phyloP scores from a whole-genome alignment of 495 filamentous ascomycete species.

The Darksidea phi region DNA sequence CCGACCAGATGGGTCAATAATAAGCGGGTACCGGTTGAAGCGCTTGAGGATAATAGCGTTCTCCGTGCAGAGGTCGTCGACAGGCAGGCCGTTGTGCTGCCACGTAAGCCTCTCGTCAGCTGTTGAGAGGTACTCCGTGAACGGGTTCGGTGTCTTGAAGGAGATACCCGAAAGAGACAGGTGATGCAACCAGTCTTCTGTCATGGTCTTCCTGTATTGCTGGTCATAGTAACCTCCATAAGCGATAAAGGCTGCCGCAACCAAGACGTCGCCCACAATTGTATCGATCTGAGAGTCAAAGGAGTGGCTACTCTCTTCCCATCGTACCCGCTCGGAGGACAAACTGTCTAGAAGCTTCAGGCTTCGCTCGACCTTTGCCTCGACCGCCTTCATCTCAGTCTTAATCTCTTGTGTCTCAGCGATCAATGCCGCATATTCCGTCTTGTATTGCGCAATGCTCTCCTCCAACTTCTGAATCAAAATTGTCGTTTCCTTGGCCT shows the following conservation, averaged over 20 bases:
- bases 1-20: slow-evolving; percentile 95
- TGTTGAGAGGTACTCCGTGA: slow-evolving; percentile 95
- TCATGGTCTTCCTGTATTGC: slow-evolving; percentile 94
- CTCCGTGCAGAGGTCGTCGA: slow-evolving; percentile 98
- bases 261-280: slow-evolving; percentile 89
- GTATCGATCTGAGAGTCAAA: slow-evolving; percentile 98
- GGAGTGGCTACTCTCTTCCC: slow-evolving; percentile 95
- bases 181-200: slow-evolving; percentile 95
- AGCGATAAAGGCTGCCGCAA: slow-evolving; percentile 95
- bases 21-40: slow-evolving; percentile 97
- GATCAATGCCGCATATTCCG: slow-evolving; percentile 92
- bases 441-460: slow-evolving; percentile 95
- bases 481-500: slow-evolving; percentile 87
- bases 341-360: slow-evolving; percentile 90
- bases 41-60: slow-evolving; percentile 96
- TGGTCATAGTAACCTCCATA: slow-evolving; percentile 98
- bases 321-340: slow-evolving; percentile 85
- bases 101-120: slow-evolving; percentile 91
- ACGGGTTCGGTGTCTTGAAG: slow-evolving; percentile 89
- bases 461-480: slow-evolving; percentile 78
- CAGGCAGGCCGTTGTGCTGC: slow-evolving; percentile 92
- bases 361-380: slow-evolving; percentile 97
- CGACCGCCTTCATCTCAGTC: slow-evolving; percentile 88
- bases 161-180: slow-evolving; percentile 83
- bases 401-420: slow-evolving; percentile 98